phyloP scores from a whole-genome alignment of 176 grass and related monocot genomes.

The Hordeum vulgare region DNA sequence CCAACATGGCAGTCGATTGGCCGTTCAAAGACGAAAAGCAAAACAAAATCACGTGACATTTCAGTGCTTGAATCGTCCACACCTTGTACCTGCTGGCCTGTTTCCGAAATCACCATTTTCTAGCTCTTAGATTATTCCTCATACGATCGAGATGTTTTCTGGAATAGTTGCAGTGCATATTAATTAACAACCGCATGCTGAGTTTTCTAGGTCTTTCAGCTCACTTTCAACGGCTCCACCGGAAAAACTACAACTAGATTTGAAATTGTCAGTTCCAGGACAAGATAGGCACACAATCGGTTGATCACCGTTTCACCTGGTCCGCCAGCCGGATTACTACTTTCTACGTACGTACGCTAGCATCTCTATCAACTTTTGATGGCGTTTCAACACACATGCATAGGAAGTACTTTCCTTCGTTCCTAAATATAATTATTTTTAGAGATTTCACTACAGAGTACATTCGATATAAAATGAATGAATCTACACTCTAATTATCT shows the following conservation, averaged over 20 bases:
- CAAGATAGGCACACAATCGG: neutral
- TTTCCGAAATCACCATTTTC: neutral
- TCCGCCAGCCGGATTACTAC: neutral
- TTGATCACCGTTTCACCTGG: neutral
- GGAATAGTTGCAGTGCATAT: neutral
- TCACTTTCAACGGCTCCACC: neutral
- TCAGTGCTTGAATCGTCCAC: neutral
- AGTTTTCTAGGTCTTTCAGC: neutral
- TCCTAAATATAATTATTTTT: too few relatives aligned
- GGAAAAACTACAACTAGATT: neutral
- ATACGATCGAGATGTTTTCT: conserved; percentile 11
- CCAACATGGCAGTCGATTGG: neutral
- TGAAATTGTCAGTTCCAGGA: neutral
- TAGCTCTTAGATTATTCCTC: neutral
- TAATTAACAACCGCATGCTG: neutral
- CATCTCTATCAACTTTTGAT: neutral
- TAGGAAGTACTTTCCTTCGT: too few relatives aligned
- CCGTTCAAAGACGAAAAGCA: too few relatives aligned
- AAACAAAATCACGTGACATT: too few relatives aligned
- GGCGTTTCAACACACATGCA: neutral
- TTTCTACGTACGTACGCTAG: neutral
- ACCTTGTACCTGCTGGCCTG: neutral
- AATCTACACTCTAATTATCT: too few relatives aligned
- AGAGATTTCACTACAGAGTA: too few relatives aligned
- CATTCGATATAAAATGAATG: too few relatives aligned